Conservation (phyloP, 306 rosid genomes). For the Cicer pinnatifidum region DNA sequence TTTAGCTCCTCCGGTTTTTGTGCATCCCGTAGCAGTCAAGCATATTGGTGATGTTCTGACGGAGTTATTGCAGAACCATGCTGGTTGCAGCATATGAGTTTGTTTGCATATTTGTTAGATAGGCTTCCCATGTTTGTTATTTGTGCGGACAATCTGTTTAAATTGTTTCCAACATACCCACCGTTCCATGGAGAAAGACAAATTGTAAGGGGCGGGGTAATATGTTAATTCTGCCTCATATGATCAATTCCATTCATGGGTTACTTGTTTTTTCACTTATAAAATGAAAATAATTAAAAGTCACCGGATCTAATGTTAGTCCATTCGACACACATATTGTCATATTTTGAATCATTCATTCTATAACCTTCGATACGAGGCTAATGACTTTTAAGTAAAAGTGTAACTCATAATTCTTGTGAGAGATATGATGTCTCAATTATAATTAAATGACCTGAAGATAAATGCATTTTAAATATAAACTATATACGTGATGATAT, state of each 20-base stretch:
- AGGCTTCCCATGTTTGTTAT: not conserved
- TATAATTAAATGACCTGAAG: too few relatives aligned
- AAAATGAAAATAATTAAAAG: not conserved
- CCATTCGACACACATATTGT: too few relatives aligned
- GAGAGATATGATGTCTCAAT: too few relatives aligned
- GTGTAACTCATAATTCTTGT: too few relatives aligned
- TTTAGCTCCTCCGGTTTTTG: not conserved
- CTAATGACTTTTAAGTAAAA: too few relatives aligned
- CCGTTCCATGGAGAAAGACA: not conserved
- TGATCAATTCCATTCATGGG: not conserved
- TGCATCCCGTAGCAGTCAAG: conserved; percentile 62
- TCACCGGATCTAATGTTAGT: too few relatives aligned
- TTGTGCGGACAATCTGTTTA: not conserved
- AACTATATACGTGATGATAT: too few relatives aligned
- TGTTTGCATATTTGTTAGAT: conserved; percentile 25
- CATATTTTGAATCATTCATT: too few relatives aligned
- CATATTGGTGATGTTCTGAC: conserved; percentile 54
- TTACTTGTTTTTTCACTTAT: not conserved
- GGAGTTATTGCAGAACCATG: conserved; percentile 54
- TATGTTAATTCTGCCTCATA: not conserved
- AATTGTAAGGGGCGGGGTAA: not conserved
- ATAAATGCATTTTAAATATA: too few relatives aligned
- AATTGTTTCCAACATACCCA: not conserved
- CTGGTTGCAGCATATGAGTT: conserved; percentile 65
- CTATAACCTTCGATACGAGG: too few relatives aligned